Percentiles rank a stretch among this genome's conserved stretches.
Evolutionary conservation across 106 monocot species (phyloP).

Genomic region (Platanthera zijinensis): DNA sequence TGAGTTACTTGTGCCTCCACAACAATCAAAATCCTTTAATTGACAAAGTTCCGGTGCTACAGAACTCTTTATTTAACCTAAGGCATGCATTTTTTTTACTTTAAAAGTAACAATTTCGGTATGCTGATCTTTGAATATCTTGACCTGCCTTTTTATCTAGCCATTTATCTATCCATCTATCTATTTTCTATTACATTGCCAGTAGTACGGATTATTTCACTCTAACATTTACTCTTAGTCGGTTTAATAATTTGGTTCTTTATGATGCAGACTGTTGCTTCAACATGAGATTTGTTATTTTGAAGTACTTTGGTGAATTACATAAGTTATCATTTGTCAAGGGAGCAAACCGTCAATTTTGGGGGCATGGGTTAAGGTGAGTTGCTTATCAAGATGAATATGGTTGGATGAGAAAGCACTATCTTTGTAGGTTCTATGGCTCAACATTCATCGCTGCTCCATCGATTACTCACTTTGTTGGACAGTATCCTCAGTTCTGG

Average conservation of each 20-base stretch:
- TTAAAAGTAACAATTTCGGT: no score
- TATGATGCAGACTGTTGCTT: conserved; percentile 3
- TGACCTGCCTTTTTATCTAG: neutral
- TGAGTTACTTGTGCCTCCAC: neutral
- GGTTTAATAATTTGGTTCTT: neutral
- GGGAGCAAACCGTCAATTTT: neutral
- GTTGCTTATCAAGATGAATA: conserved; percentile 6
- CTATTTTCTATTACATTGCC: neutral
- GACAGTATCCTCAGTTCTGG: conserved; percentile 76
- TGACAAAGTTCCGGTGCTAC: neutral
- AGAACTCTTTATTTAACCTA: no score
- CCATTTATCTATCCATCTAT: neutral
- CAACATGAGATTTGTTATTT: neutral
- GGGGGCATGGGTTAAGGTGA: conserved; percentile 7
- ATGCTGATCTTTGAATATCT: neutral
- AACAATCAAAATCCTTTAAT: neutral
- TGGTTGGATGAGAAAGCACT: conserved; percentile 44
- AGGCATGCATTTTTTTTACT: no score
- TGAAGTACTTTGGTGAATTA: conserved; percentile 5
- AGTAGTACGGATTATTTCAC: neutral
- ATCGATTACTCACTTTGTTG: conserved; percentile 84
- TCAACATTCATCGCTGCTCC: conserved; percentile 89
- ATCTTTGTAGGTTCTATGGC: conserved; percentile 50
- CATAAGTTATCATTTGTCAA: neutral
- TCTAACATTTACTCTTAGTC: neutral